Base-by-base conservation (phyloP, 129 eudicot species). In the Ambrosia artemisiifolia region DNA sequence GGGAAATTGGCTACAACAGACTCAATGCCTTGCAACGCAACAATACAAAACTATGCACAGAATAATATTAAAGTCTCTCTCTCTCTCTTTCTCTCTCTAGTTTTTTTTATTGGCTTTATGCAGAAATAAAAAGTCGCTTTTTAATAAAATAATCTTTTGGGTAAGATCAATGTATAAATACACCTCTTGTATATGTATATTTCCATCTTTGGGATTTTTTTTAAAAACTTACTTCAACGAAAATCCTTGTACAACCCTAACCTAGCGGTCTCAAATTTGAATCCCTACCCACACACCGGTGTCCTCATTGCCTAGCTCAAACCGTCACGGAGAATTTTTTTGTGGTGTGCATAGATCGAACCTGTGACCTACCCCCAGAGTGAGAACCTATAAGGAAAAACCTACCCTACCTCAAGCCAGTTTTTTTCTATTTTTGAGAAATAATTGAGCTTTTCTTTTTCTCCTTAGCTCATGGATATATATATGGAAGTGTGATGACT, bases 21-120 rank as follows among this genome's bases (percentile, higher is more conserved):
- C 50, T 86, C 88, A 86, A 84, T 72, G 85, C 86, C 74, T 90
- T 87, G 85, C 72, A 82, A 84, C 76, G 76, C 83, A 81, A 75
- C 88, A 78, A 81, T 81, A 78, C 83, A 81, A 35, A 80, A 77
- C 28, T 24, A 24, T 24, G 1, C 1, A 24, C 28, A 24, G 28
- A 24, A 24, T 24, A 24, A 24, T 24, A 84, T 80, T 82, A 73
- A 79, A n/a, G 47, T 48, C 70, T 44, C 66, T 49, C 71, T 48
- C 77, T 55, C 65, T 19, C 20, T 46, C 46, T n/a, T n/a, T 32
- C 68, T 81, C 77, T 81, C 4, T 40, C 7, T 40, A 36, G 6
- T 75, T 80, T 64, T 63, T 69, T 13, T 17, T 66, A 44, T 71
- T 32, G 11, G 30, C 73, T 54, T 30, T 78, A 65, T 76, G 67